Base-by-base conservation (phyloP, 768 basidiomycete species). In the Leccinum aurantiacum region DNA sequence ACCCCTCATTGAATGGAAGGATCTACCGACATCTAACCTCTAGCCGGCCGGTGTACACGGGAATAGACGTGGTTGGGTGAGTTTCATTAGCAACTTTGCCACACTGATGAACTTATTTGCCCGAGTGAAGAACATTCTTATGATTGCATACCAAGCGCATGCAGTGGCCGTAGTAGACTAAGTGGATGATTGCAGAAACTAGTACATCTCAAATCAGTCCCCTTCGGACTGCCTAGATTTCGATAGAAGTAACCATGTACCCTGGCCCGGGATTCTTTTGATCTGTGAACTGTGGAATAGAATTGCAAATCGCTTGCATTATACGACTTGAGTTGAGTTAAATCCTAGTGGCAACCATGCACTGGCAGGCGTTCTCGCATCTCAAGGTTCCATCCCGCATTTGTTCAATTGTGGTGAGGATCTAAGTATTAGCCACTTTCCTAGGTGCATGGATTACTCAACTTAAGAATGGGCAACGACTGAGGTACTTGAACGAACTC, bases 1-100 rank as follows among this genome's bases (percentile, higher is more conserved):
- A 41, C 86, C 92, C 3, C 76, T 93, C 63, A 87, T 86, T 1
- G 75, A 85, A 54, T 92, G 89, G 89, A 84, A 82, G 35, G 91
- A 92, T 75, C 76, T 90, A 56, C 89, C 88, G 19, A 70, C 75
- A 6, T 71, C 88, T 2, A 86, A 80, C 62, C 79, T 84, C 49
- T 89, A 74, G 79, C 29, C 9, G n/a, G 41, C 10, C 31, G 24
- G 17, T 24, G 47, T 25, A 19, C 1, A 46, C 19, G n/a, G 38
- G 10, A 31, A 56, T 25, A 22, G 24, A 56, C 27, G 14, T 57
- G 31, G 29, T 57, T 33, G 25, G 27, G 29, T 47, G 25, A 56
- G 44, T 56, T 15, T 8, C 1, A 7, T 37, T 22, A 8, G 10
- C 52, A 24, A 22, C 14, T 35, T 33, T 35, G 22, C 33, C 22